Percentiles rank a stretch among this genome's conserved stretches.
Conservation (phyloP, 2,329 filamentous ascomycete genomes). For the Talaromyces sp. region DNA sequence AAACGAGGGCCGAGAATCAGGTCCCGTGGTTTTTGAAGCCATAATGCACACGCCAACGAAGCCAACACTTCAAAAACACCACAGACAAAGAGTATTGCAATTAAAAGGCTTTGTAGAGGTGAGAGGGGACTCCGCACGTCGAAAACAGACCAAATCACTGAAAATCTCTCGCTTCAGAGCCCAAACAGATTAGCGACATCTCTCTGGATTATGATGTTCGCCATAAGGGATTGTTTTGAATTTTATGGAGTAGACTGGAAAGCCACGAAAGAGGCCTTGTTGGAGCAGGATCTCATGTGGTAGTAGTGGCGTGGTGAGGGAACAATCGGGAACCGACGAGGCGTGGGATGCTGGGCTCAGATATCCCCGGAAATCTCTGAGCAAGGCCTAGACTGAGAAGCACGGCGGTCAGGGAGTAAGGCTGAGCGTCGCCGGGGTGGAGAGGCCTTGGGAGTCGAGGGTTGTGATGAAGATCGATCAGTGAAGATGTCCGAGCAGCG, state of each 20-base stretch:
- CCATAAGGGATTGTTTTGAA: slow-evolving; percentile 31
- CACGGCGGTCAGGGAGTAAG: not conserved
- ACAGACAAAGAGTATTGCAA: slow-evolving; percentile 14
- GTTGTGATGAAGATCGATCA: not conserved
- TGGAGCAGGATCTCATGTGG: not conserved
- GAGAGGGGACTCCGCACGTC: slow-evolving; percentile 24
- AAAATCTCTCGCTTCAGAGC: slow-evolving; percentile 37
- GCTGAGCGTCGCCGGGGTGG: not conserved
- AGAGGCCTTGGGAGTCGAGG: not conserved
- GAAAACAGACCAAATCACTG: slow-evolving; percentile 32
- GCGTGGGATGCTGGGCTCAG: not conserved
- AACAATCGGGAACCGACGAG: not conserved
- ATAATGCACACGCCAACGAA: slow-evolving; percentile 20
- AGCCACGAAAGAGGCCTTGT: not conserved
- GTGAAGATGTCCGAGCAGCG: slow-evolving; percentile 6
- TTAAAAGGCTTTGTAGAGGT: slow-evolving; percentile 2
- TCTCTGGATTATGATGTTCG: slow-evolving; percentile 37
- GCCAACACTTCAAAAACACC: slow-evolving; percentile 10
- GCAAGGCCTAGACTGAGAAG: not conserved
- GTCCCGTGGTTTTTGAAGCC: slow-evolving; percentile 26
- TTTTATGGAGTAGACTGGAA: not conserved
- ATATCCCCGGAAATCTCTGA: not conserved
- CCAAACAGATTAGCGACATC: slow-evolving; percentile 41
- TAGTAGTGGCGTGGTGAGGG: slow-evolving; percentile 3
- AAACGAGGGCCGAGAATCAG: slow-evolving; percentile 56